phyloP scores from a whole-genome alignment of 768 basidiomycete genomes.

The Rhizopogon vulgaris region DNA sequence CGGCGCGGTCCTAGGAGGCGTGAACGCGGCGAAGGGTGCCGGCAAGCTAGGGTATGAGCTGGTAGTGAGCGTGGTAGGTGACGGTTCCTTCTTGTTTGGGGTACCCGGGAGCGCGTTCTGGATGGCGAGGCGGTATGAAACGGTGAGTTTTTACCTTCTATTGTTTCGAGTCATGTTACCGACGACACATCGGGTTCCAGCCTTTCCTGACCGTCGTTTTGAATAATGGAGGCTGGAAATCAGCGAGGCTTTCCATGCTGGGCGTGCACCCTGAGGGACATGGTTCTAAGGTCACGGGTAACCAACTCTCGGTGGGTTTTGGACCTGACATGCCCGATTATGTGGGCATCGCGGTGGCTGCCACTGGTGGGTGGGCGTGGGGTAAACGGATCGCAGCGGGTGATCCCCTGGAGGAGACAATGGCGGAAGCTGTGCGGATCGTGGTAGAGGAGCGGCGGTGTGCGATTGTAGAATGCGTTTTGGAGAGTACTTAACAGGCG shows the following conservation, averaged over 20 bases:
- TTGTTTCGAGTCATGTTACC: not conserved
- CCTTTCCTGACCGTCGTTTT: constrained; percentile 67
- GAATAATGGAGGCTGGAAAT: constrained; percentile 70
- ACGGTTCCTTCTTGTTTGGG: constrained; percentile 64
- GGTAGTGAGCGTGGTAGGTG: constrained; percentile 56
- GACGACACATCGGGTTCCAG: constrained; percentile 22
- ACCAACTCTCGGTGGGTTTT: constrained; percentile 55
- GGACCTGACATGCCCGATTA: constrained; percentile 59
- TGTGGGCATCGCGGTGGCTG: constrained; percentile 57
- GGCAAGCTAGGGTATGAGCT: constrained; percentile 39
- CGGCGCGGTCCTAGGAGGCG: constrained; percentile 46
- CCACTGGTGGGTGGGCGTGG: constrained; percentile 66
- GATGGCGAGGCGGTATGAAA: constrained; percentile 66
- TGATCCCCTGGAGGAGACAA: constrained; percentile 26
- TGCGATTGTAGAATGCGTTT: constrained; percentile 59
- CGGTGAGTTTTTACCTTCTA: constrained; percentile 35
- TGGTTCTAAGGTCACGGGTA: constrained; percentile 39
- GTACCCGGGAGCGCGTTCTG: constrained; percentile 64
- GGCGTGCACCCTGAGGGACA: constrained; percentile 56
- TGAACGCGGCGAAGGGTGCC: constrained; percentile 15
- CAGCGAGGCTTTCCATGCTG: constrained; percentile 60
- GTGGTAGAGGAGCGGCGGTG: constrained; percentile 55
- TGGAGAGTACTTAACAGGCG: constrained; percentile 33
- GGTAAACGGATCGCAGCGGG: constrained; percentile 28
- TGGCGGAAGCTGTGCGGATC: constrained; percentile 44